These are phyloP conservation scores for Ustilago cynodontis DNA, from an alignment of 1,284 basidiomycete genomes.

Conservation along the genomic window DNA sequence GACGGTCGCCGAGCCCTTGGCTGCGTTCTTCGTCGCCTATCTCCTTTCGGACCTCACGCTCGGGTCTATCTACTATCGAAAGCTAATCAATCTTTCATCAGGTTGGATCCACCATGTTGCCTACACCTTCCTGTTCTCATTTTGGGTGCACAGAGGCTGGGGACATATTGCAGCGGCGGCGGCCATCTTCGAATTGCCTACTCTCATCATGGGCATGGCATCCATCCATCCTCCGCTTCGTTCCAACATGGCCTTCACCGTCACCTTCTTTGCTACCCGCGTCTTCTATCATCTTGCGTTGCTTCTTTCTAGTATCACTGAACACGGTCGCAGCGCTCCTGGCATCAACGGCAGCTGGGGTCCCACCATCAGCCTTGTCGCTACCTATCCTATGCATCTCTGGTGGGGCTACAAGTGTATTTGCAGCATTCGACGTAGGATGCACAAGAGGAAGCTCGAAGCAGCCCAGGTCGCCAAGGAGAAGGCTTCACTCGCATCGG, in stretches of 20 bases:
- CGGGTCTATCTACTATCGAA: slow-evolving; percentile 66
- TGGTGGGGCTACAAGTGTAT: slow-evolving; percentile 69
- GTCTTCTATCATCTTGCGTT: slow-evolving; percentile 65
- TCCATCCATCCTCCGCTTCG: slow-evolving; percentile 61
- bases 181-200: slow-evolving; percentile 67
- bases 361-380: slow-evolving; percentile 50
- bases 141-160: slow-evolving; percentile 64
- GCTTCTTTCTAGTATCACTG: slow-evolving; percentile 47
- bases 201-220: slow-evolving; percentile 67
- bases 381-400: slow-evolving; percentile 68
- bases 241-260: slow-evolving; percentile 67
- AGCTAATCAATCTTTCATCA: slow-evolving; percentile 64
- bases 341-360: slow-evolving; percentile 55
- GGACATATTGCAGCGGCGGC: slow-evolving; percentile 57
- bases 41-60: slow-evolving; percentile 63
- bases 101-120: slow-evolving; percentile 68
- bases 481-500: slow-evolving; percentile 47
- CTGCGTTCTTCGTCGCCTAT: slow-evolving; percentile 66
- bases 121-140: slow-evolving; percentile 61
- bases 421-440: slow-evolving; percentile 61
- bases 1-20: slow-evolving; percentile 56
- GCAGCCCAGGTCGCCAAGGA: slow-evolving; percentile 49
- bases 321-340: slow-evolving; percentile 55
- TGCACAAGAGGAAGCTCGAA: slow-evolving; percentile 61
- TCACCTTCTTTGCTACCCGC: slow-evolving; percentile 65